phyloP scores from a whole-genome alignment of 345 rosid genomes.

The Iberis pinnata region DNA sequence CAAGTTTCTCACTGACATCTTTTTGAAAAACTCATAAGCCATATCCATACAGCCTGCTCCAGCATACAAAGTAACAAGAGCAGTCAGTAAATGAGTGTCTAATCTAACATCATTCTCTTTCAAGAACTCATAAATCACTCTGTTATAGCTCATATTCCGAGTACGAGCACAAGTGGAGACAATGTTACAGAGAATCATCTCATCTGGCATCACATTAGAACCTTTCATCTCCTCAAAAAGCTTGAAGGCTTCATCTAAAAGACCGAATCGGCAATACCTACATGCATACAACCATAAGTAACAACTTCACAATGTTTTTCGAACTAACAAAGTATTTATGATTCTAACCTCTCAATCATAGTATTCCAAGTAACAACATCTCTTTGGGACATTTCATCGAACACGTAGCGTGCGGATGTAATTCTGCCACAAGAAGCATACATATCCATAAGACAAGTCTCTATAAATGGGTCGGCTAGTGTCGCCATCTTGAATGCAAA shows the following conservation, averaged over 20 bases:
- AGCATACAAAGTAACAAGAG: slow-evolving; percentile 45
- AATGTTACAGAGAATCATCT: slow-evolving; percentile 45
- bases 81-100: slow-evolving; percentile 41
- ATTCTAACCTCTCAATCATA: slow-evolving; percentile 49
- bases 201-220: slow-evolving; percentile 44
- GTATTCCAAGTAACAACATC: slow-evolving; percentile 56
- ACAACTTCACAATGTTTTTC: not conserved
- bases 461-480: slow-evolving; percentile 48
- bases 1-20: slow-evolving; percentile 32
- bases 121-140: slow-evolving; percentile 39
- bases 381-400: slow-evolving; percentile 45
- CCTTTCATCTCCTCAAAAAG: slow-evolving; percentile 64
- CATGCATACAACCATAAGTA: slow-evolving; percentile 3
- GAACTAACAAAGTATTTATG: not conserved
- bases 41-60: slow-evolving; percentile 42
- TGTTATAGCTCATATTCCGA: slow-evolving; percentile 38
- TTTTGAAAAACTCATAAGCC: slow-evolving; percentile 33
- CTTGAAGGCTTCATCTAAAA: slow-evolving; percentile 40
- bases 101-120: slow-evolving; percentile 30
- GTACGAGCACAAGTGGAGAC: slow-evolving; percentile 46
- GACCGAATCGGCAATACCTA: slow-evolving; percentile 42
- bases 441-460: slow-evolving; percentile 41
- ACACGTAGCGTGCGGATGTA: slow-evolving; percentile 40
- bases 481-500: slow-evolving; percentile 39
- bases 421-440: slow-evolving; percentile 37